Evolutionary conservation across 257 asterid species (phyloP), one percentile per base, ranked within the genome.

Genomic region (Rubia yunnanensis): DNA sequence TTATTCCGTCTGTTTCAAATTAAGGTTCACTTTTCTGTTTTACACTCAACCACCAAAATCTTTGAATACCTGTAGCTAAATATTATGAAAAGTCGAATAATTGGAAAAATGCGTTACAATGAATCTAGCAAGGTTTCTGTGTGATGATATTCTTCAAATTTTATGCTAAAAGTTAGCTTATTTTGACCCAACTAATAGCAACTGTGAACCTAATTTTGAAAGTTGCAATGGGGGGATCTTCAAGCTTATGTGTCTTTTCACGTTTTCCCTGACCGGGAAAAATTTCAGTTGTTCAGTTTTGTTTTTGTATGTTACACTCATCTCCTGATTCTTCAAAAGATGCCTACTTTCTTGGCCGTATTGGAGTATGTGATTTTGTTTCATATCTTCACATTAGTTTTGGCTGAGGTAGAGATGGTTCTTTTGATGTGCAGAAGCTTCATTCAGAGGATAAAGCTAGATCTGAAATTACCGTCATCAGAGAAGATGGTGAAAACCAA

Each of bases 401-500:
- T 61, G 34, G 70, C n/a, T 36, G 60, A 10, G 68, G 70, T 28
- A 5, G 2, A 23, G 48, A 14, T 44, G 52, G 52, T 44, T 8
- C 52, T 44, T 44, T 44, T 44, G 52, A 44, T 44, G 52, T 64
- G 24, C 70, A 87, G 96, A 86, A 66, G 41, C 60, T 30, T 69
- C 62, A 31, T 72, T 48, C 70, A 18, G 83, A 70, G 56, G 83
- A 74, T 72, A 79, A 70, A 68, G 22, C 60, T 13, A 76, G 67
- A 34, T 66, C 86, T 59, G 55, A 34, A 58, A 46, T 30, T 66
- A 39, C 70, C 20, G 81, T 79, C 60, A 62, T 14, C 70, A 79
- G 80, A 74, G 76, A 88, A 68, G 82, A 80, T 72, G 78, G 75
- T 69, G 70, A 60, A 64, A 69, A 53, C 69, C 75, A 55, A 68